These are phyloP conservation scores for Aquilaria yunnanensis DNA, from an alignment of 345 rosid species.

Conservation along the genomic window DNA sequence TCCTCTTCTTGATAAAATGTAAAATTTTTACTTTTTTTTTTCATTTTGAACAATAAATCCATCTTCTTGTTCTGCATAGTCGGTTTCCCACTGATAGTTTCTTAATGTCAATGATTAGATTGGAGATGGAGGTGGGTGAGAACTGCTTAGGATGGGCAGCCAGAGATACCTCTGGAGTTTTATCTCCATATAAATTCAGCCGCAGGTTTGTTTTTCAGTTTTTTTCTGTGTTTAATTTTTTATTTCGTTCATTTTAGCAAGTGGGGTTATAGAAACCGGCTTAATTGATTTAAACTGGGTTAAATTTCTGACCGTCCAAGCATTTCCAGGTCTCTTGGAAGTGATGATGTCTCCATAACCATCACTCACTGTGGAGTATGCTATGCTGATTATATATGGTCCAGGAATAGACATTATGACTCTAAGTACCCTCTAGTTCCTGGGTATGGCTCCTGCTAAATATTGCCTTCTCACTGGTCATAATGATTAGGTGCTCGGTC, in stretches of 20 bases:
- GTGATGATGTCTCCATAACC: slow-evolving; percentile 60
- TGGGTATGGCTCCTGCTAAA: slow-evolving; percentile 41
- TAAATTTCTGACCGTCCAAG: background rate
- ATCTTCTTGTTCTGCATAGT: too few species aligned
- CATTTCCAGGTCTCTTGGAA: slow-evolving; percentile 44
- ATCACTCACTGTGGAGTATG: slow-evolving; percentile 94
- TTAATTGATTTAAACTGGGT: too few species aligned
- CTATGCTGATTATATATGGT: slow-evolving; percentile 79
- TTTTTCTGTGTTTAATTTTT: background rate
- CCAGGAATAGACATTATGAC: slow-evolving; percentile 49
- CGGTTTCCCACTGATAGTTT: too few species aligned
- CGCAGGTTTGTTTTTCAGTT: slow-evolving; percentile 42
- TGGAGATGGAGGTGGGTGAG: background rate
- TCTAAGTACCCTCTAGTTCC: slow-evolving; percentile 86
- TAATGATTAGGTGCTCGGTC: background rate
- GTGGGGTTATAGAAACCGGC: background rate
- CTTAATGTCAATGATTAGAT: too few species aligned
- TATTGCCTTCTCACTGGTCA: background rate
- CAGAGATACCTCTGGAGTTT: slow-evolving; percentile 54
- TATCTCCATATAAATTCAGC: slow-evolving; percentile 53
- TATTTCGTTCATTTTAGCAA: background rate
- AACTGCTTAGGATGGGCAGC: slow-evolving; percentile 73
- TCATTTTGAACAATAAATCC: too few species aligned
- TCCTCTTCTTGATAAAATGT: too few species aligned
- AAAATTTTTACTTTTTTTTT: too few species aligned